phyloP scores from a whole-genome alignment of 106 monocot genomes.

The Acanthochlamys bracteata region DNA sequence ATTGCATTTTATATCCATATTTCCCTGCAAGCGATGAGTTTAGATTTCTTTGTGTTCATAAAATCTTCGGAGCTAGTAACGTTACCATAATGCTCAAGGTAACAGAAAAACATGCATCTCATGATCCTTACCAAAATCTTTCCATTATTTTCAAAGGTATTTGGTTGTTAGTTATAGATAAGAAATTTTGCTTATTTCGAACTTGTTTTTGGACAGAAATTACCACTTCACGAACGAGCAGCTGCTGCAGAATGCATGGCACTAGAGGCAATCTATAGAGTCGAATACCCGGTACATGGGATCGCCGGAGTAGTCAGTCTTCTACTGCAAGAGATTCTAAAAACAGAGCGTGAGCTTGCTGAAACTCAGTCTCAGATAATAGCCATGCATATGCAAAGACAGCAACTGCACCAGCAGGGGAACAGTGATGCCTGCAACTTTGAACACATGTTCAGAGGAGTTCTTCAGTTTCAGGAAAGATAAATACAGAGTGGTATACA shows the following conservation, averaged over 20 bases:
- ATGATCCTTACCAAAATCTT: neutral
- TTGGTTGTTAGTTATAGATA: too few relatives aligned
- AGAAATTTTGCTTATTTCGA: neutral
- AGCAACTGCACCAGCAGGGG: neutral
- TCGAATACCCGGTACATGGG: neutral
- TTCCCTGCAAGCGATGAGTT: neutral
- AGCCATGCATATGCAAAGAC: neutral
- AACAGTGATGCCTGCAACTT: too few relatives aligned
- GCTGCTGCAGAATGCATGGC: neutral
- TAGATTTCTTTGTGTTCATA: neutral
- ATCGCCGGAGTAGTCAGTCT: neutral
- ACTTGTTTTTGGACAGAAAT: neutral
- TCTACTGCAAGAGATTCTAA: neutral
- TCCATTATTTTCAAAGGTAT: neutral
- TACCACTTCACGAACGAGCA: neutral
- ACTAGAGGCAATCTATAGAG: neutral
- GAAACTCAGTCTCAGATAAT: neutral
- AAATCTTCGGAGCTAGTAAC: neutral
- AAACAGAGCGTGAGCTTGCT: neutral
- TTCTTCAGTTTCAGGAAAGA: too few relatives aligned
- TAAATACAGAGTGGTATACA: too few relatives aligned
- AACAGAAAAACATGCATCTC: neutral
- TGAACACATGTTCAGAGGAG: too few relatives aligned
- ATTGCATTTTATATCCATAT: neutral
- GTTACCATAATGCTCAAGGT: neutral